phyloP scores from a whole-genome alignment of 768 basidiomycete species.

The Lactarius quietus region DNA sequence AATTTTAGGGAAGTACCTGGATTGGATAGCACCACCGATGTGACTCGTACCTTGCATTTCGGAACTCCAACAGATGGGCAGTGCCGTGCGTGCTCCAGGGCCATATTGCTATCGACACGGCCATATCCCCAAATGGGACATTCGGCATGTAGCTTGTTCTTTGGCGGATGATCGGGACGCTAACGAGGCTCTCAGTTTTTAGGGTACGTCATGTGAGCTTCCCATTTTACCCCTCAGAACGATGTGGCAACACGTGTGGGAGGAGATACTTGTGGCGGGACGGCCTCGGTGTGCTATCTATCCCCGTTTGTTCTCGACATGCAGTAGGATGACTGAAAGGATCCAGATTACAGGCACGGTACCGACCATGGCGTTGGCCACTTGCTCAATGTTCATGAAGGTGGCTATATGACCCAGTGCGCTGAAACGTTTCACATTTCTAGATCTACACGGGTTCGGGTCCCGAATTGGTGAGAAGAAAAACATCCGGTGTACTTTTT shows the following conservation, averaged over 20 bases:
- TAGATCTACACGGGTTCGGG: slow-evolving; percentile 63
- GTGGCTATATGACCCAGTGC: slow-evolving; percentile 23
- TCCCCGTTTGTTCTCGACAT: slow-evolving; percentile 3
- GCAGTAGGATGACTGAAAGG: neutral
- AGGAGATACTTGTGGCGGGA: slow-evolving; percentile 80
- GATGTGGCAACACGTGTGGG: slow-evolving; percentile 71
- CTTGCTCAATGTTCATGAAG: slow-evolving; percentile 93
- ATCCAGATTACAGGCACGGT: slow-evolving; percentile 73
- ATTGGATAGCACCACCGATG: slow-evolving; percentile 97
- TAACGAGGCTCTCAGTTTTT: neutral
- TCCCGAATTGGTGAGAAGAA: slow-evolving; percentile 42
- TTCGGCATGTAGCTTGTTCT: slow-evolving; percentile 46
- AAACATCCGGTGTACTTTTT: neutral
- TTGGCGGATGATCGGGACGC: neutral
- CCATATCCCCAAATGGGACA: slow-evolving; percentile 77
- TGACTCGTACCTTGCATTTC: slow-evolving; percentile 91
- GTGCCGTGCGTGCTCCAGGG: slow-evolving; percentile 85
- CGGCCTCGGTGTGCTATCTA: slow-evolving; percentile 59
- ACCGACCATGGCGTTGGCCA: slow-evolving; percentile 96
- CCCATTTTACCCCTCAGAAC: neutral
- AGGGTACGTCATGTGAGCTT: slow-evolving; percentile 56
- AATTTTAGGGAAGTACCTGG: slow-evolving; percentile 69
- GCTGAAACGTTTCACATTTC: neutral
- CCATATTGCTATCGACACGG: slow-evolving; percentile 84
- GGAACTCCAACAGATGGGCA: slow-evolving; percentile 80